Evolutionary conservation across 2,329 filamentous ascomycete species (phyloP).

Genomic region (Trichophyton schoenleinii): DNA sequence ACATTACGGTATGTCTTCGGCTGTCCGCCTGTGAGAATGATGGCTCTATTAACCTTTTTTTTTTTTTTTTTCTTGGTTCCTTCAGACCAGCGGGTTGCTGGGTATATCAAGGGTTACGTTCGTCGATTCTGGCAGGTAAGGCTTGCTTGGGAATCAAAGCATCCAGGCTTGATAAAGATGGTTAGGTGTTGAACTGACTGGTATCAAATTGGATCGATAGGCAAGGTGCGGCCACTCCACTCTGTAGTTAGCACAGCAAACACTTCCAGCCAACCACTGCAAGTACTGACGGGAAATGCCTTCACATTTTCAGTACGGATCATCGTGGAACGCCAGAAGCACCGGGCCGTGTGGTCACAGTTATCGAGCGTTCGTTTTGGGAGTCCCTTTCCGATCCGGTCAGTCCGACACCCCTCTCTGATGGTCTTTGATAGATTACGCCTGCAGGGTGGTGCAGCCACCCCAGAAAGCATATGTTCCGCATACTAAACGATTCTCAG

Average conservation of each 20-base stretch:
- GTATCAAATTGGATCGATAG: background rate
- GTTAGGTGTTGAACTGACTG: background rate
- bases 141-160: constrained; percentile 20
- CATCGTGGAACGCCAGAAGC: constrained; percentile 81
- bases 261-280: background rate
- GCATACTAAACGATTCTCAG: constrained; percentile 14
- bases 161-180: background rate
- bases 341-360: constrained; percentile 82
- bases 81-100: constrained; percentile 68
- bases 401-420: background rate
- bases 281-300: background rate
- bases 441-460: background rate
- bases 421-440: background rate
- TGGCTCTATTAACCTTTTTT: background rate
- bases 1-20: constrained; percentile 59
- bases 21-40: background rate
- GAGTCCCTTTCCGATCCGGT: constrained; percentile 35
- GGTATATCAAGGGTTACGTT: constrained; percentile 87
- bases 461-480: background rate
- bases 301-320: constrained; percentile 54
- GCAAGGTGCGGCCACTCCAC: constrained; percentile 5
- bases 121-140: constrained; percentile 92
- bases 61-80: background rate
- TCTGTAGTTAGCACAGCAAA: no score
- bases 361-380: constrained; percentile 79